Evolutionary conservation across 1,139 yeast species (phyloP), one percentile per base, ranked within the genome.

Genomic region (Candida freyschussii): DNA sequence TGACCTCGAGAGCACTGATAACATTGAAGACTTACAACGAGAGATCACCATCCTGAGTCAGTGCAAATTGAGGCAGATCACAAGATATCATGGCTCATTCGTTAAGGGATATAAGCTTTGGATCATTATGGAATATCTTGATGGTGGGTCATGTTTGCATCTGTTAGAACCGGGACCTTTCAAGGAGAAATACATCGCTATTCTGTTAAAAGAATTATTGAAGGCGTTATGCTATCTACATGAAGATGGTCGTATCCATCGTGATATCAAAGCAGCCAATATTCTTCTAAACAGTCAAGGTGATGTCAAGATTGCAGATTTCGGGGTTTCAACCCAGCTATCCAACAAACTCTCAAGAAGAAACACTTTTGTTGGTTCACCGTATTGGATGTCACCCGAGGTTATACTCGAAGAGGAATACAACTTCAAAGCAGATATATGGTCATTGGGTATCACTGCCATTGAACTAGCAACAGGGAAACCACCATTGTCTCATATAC

Each of bases 341-440:
- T 82, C 87, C 19, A 84, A 76, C 50, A 85, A 78, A 57, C 69
- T 83, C 56, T 84, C 81, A 31, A 72, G 78, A 36, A 56, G 95
- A 44, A 80, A 83, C 48, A 91, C 98, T 0, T 91, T 94, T 51
- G 98, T 91, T 7, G 98, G 99, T 0, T 91, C 98, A 0, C 98
- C 99, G 1, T 91, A 89, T 56, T 91, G 97, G 93, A 93, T 93
- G 98, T 94, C 97, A 0, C 98, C 98, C 0, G 99, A 93, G 52
- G 95, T 91, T 2, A 82, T 91, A 27, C 63, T 78, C 49, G 95
- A 86, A 54, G 81, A 82, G 29, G 95, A 91, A 9, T 94, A 93
- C 56, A 78, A 85, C 43, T 83, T 72, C 53, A 74, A 83, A 45
- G 96, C 98, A 1, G 98, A 93, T 56, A 76, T 91, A 3, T 93